phyloP scores from a whole-genome alignment of 75 land plant species.

The Pinus tabuliformis region DNA sequence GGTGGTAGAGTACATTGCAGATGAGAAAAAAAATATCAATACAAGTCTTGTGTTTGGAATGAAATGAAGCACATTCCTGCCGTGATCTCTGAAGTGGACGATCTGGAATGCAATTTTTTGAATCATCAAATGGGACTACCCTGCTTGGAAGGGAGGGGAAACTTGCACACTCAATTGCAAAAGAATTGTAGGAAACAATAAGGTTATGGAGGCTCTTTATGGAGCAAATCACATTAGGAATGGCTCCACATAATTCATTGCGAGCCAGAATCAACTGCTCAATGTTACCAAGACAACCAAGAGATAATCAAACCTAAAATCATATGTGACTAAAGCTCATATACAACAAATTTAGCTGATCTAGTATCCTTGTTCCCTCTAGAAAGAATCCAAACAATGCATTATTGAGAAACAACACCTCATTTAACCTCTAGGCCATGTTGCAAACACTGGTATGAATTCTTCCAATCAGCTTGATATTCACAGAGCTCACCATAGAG shows the following conservation, averaged over 20 bases:
- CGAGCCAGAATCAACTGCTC: constrained; percentile 61
- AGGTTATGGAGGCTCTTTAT: constrained; percentile 53
- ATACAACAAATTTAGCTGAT: constrained; percentile 55
- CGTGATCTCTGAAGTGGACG: constrained; percentile 52
- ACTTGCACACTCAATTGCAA: constrained; percentile 46
- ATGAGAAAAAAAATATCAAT: neutral
- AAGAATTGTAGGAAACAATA: constrained; percentile 68
- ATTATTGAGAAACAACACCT: constrained; percentile 75
- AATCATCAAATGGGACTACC: constrained; percentile 54
- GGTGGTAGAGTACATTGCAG: constrained; percentile 10
- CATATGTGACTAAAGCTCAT: constrained; percentile 56
- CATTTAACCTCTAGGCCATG: constrained; percentile 44
- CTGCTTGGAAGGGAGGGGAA: constrained; percentile 31
- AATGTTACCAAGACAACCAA: constrained; percentile 45
- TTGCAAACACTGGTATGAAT: constrained; percentile 59
- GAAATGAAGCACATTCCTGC: constrained; percentile 39
- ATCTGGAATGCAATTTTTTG: constrained; percentile 73
- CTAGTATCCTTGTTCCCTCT: constrained; percentile 38
- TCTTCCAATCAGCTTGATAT: constrained; percentile 20
- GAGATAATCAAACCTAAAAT: neutral
- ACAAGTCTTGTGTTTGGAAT: constrained; percentile 2
- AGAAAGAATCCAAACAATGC: constrained; percentile 71
- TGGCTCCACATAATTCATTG: constrained; percentile 61
- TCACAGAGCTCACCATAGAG: no score
- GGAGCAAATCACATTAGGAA: constrained; percentile 61